A percentile compares a stretch with the other conserved stretches of the same genome.
phyloP scores from a whole-genome alignment of 352 stramenopile species.

The Globisporangium emineosum region DNA sequence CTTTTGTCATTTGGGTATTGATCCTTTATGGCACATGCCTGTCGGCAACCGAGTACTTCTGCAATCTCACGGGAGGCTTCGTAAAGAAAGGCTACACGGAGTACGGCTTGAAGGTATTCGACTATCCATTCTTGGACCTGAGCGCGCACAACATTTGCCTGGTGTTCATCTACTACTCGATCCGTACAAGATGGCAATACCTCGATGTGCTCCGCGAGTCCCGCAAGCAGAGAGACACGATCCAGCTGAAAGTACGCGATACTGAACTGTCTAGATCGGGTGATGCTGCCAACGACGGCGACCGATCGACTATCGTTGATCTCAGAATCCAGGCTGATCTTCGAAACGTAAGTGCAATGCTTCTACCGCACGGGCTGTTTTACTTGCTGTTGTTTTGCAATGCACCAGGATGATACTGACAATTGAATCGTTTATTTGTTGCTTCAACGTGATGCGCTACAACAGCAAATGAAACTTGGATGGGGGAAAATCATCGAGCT shows the following conservation, averaged over 20 bases:
- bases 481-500: slow-evolving; percentile 52
- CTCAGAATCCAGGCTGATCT: slow-evolving; percentile 48
- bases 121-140: slow-evolving; percentile 76
- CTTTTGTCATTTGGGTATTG: slow-evolving; percentile 54
- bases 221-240: slow-evolving; percentile 18
- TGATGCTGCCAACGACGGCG: slow-evolving; percentile 13
- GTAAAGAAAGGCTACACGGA: slow-evolving; percentile 43
- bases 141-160: slow-evolving; percentile 73
- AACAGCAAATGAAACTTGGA: slow-evolving; percentile 52
- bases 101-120: slow-evolving; percentile 64
- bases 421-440: not conserved
- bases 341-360: slow-evolving; percentile 30
- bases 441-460: slow-evolving; percentile 4
- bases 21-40: slow-evolving; percentile 61
- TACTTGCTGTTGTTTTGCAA: not conserved
- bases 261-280: not conserved
- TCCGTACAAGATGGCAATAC: slow-evolving; percentile 75
- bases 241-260: slow-evolving; percentile 16
- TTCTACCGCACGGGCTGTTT: not conserved
- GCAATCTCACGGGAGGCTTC: slow-evolving; percentile 63
- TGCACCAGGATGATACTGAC: not conserved
- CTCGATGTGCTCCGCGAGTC: slow-evolving; percentile 48
- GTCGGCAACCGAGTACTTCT: slow-evolving; percentile 56
- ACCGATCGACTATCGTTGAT: slow-evolving; percentile 31
- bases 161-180: slow-evolving; percentile 75